Conservation (phyloP, 2,329 filamentous ascomycete species). For the Neophaeococcomyces aloes region DNA sequence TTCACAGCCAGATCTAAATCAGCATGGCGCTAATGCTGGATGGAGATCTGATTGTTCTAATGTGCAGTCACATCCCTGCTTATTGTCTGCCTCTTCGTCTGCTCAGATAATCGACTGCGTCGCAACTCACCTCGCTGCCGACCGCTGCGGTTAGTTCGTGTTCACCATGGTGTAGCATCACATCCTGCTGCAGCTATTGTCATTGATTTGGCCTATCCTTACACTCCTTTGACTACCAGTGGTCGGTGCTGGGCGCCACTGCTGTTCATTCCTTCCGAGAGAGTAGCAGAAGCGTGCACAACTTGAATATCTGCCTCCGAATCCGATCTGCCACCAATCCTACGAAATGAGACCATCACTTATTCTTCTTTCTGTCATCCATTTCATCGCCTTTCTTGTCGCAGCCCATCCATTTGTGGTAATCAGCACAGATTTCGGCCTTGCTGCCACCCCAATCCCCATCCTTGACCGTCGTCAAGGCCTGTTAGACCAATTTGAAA, state of each 20-base stretch:
- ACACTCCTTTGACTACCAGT: background rate
- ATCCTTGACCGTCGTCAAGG: background rate
- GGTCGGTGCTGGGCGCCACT: conserved; percentile 3
- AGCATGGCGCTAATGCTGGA: too few relatives aligned
- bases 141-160: too few relatives aligned
- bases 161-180: background rate
- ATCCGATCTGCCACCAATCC: background rate
- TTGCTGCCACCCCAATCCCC: background rate
- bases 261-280: conserved; percentile 1
- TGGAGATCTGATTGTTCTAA: too few relatives aligned
- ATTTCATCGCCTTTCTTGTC: conserved; percentile 4
- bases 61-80: too few relatives aligned
- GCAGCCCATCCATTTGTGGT: conserved; percentile 7
- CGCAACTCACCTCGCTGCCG: too few relatives aligned
- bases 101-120: too few relatives aligned
- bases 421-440: conserved; percentile 2
- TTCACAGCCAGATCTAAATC: too few relatives aligned
- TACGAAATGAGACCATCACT: conserved; percentile 1
- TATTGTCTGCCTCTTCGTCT: too few relatives aligned
- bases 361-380: background rate
- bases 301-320: background rate
- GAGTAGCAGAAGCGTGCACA: background rate
- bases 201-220: background rate
- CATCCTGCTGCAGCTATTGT: background rate
- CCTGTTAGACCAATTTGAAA: background rate